Evolutionary conservation across 2,329 filamentous ascomycete species (phyloP).

Genomic region (Macroventuria anomochaeta): DNA sequence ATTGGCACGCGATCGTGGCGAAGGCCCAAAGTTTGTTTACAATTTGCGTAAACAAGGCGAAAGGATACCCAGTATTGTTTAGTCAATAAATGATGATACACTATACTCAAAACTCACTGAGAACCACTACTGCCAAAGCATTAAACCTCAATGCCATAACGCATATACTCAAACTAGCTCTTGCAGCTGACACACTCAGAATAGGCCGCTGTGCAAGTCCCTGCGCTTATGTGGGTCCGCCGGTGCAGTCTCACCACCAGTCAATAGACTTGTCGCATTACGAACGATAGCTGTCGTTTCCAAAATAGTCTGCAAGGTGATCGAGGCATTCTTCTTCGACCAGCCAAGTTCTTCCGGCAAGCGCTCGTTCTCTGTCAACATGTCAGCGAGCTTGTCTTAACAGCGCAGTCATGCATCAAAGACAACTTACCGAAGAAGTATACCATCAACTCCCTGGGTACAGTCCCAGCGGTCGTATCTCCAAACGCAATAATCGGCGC

Average conservation of each 20-base stretch:
- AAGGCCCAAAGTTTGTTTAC: neutral
- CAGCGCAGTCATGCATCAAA: neutral
- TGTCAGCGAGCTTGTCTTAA: neutral
- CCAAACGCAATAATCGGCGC: conserved; percentile 61
- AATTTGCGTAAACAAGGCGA: neutral
- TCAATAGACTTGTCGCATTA: conserved; percentile 20
- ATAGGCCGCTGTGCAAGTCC: conserved; percentile 6
- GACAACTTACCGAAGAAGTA: conserved; percentile 57
- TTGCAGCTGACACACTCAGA: neutral
- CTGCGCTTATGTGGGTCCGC: conserved; percentile 14
- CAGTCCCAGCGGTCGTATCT: conserved; percentile 50
- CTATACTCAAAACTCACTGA: neutral
- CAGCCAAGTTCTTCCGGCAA: conserved; percentile 53
- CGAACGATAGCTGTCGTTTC: conserved; percentile 12
- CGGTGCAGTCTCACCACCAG: neutral
- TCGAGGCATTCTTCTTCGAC: conserved; percentile 29
- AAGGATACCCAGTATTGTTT: neutral
- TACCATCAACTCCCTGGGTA: conserved; percentile 50
- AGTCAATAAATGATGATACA: neutral
- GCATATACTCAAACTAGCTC: neutral
- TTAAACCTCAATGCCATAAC: neutral
- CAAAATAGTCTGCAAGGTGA: conserved; percentile 22
- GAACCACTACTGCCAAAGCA: no score
- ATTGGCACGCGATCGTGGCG: neutral
- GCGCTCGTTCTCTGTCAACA: conserved; percentile 50